Base-by-base conservation (phyloP, 768 basidiomycete genomes). In the Chalciporus sphaerocephalus region DNA sequence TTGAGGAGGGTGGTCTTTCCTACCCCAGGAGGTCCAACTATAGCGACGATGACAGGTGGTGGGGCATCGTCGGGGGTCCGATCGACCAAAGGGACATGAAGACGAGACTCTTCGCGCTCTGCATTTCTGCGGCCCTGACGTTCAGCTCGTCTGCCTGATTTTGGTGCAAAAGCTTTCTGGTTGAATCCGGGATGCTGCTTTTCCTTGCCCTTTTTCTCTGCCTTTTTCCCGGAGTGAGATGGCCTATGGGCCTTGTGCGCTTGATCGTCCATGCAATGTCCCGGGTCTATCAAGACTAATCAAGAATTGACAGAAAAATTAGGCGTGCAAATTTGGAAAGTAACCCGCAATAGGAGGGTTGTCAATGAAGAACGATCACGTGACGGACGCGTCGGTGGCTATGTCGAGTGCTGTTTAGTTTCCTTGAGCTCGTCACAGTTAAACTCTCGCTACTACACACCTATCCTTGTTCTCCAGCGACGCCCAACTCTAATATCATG, bases 1-100 rank as follows among this genome's bases (percentile, higher is more conserved):
- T 93, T 92, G 53, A 98, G 75, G 10, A 99, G 74, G 2, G 93
- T 98, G 1, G 91, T 89, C 67, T 98, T 99, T 44, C 96, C 96
- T 22, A 97, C 96, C 7, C 96, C 96, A 2, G 94, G 86, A 22
- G 96, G 94, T 1, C 96, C 96, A 30, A 97, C 94, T 40, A 99
- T 78, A 21, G 94, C 95, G 27, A 99, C 80, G 49, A 98, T 81
- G 56, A 98, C 81, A 5, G 96, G 96, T 2, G 96, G 95, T 2
- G 96, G 92, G 33, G 83, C 79, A 44, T 87, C 83, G 50, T 92
- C 85, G 4, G 96, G 95, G 9, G 92, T 97, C 40, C 96, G 80
- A 65, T 97, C 86, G 42, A 98, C 90, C 22, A 96, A 79, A 12
- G 96, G 96, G 6, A 98, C 96, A 65, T 99, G 96, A 1, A 99